Evolutionary conservation across 2,329 filamentous ascomycete genomes (phyloP).

Genomic region (Gnomoniopsis smithogilvyi): DNA sequence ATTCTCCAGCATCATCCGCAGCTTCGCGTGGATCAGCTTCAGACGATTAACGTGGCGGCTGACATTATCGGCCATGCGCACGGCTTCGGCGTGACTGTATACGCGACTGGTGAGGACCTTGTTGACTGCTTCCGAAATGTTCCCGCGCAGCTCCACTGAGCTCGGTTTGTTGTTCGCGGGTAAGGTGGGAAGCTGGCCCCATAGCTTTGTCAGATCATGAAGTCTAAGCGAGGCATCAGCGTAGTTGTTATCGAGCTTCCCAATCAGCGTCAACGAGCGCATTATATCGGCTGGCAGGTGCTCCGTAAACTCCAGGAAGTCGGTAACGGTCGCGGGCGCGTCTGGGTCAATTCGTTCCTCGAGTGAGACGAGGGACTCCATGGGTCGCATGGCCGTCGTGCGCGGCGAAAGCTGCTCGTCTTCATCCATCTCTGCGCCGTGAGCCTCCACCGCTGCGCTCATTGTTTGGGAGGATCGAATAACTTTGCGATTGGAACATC

Average conservation of each 20-base stretch:
- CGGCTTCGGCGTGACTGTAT: constrained; percentile 59
- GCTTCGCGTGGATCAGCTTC: constrained; percentile 55
- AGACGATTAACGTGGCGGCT: constrained; percentile 59
- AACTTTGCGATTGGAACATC: background rate
- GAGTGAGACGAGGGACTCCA: constrained; percentile 34
- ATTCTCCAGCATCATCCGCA: constrained; percentile 58
- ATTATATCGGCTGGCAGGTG: constrained; percentile 66
- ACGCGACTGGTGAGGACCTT: constrained; percentile 54
- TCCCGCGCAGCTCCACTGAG: constrained; percentile 50
- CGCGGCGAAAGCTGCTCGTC: constrained; percentile 32
- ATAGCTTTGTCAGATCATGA: constrained; percentile 53
- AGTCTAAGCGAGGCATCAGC: constrained; percentile 52
- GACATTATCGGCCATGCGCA: constrained; percentile 62
- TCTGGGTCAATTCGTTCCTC: constrained; percentile 60
- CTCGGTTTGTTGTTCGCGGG: constrained; percentile 44
- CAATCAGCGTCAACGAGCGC: constrained; percentile 63
- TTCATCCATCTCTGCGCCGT: constrained; percentile 24
- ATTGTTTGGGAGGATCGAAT: constrained; percentile 14
- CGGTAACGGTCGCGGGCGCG: constrained; percentile 65
- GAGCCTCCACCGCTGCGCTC: constrained; percentile 19
- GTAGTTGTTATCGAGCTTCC: constrained; percentile 60
- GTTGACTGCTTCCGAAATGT: constrained; percentile 57
- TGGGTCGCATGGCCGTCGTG: constrained; percentile 29
- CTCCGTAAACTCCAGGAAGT: constrained; percentile 69
- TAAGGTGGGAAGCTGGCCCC: constrained; percentile 52